Evolutionary conservation across 2,329 filamentous ascomycete genomes (phyloP), one percentile per base, ranked within the genome.

Genomic region (Xylariaceae sp.): DNA sequence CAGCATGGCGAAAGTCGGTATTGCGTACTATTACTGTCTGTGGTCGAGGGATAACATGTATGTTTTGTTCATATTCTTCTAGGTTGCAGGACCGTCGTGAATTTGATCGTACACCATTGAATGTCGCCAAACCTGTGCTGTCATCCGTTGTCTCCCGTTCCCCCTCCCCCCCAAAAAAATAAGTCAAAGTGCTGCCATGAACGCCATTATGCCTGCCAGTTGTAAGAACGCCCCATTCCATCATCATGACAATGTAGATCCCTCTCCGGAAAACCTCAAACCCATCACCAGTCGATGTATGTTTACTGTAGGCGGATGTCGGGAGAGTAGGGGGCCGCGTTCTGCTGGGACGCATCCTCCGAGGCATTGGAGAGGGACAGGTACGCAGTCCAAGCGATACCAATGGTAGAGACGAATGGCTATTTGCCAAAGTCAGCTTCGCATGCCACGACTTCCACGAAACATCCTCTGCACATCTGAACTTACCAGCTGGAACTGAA

Each of bases 371-470:
- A 87, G 38, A 98, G 76, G 3, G 90, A 96, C 9, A 98, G 79
- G 65, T 96, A 98, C 16, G 90, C 91, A 9, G 93, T 97, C 93
- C 91, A 97, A 26, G 89, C 89, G 56, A 97, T 97, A 74, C 91
- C 91, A 42, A 98, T 69, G 8, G 88, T 94, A 13, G 91, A 96
- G 8, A 96, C 91, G 61, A 98, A 97, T 1, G 91, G 91, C 90
- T 95, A 56, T 33, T 34, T 28, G 26, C 44, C 45, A 22, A 33
- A 29, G 15, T 6, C 9, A 30, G n/a, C 26, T 11, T 16, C 18
- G 52, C 11, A 26, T 11, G 22, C 22, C 11, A 6, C 6, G 6
- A 26, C 22, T 11, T 6, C 11, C 22, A 26, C 11, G 6, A 6
- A 11, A 11, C 22, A 11, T n/a, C 22, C 11, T 6, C 22, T 6